Percentiles rank a stretch among this genome's conserved stretches.
These are phyloP conservation scores for Pseudogymnoascus sp. DNA, from an alignment of 2,329 filamentous ascomycete genomes.

Conservation along the genomic window DNA sequence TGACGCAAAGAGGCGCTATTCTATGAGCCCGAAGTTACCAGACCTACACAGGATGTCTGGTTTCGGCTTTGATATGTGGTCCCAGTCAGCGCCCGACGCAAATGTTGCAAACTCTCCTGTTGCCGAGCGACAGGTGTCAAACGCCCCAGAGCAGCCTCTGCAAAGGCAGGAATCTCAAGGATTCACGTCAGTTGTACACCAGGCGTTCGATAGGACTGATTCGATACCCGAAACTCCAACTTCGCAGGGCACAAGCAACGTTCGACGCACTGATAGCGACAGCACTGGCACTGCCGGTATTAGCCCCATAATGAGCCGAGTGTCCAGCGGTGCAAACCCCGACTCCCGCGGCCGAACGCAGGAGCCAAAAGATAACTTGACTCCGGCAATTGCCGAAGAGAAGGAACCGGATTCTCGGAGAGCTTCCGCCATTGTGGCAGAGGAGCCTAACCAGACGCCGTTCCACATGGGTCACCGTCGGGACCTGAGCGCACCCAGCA, in stretches of 20 bases:
- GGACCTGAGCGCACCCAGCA: constrained; percentile 50
- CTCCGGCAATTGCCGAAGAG: constrained; percentile 51
- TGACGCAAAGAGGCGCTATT: constrained; percentile 25
- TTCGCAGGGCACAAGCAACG: constrained; percentile 39
- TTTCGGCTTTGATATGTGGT: constrained; percentile 54
- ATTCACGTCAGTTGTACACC: constrained; percentile 54
- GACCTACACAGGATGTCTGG: constrained; percentile 51
- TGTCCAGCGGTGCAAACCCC: constrained; percentile 35
- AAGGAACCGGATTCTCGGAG: constrained; percentile 27
- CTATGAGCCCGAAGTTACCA: constrained; percentile 51
- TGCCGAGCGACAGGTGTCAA: neutral
- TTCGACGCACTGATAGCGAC: constrained; percentile 54
- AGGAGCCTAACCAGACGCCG: neutral
- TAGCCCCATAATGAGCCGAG: constrained; percentile 57
- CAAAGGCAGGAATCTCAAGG: constrained; percentile 47
- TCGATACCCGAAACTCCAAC: constrained; percentile 43
- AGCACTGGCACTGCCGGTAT: constrained; percentile 45
- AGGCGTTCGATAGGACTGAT: constrained; percentile 54
- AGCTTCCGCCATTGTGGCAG: constrained; percentile 10
- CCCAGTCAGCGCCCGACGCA: constrained; percentile 19
- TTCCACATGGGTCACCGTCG: constrained; percentile 49
- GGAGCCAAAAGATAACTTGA: constrained; percentile 30
- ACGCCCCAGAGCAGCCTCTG: constrained; percentile 25
- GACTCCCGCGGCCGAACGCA: constrained; percentile 30
- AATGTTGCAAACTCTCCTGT: constrained; percentile 12